Evolutionary conservation across 306 rosid species (phyloP).

Genomic region (Lathyrus tuberosus): DNA sequence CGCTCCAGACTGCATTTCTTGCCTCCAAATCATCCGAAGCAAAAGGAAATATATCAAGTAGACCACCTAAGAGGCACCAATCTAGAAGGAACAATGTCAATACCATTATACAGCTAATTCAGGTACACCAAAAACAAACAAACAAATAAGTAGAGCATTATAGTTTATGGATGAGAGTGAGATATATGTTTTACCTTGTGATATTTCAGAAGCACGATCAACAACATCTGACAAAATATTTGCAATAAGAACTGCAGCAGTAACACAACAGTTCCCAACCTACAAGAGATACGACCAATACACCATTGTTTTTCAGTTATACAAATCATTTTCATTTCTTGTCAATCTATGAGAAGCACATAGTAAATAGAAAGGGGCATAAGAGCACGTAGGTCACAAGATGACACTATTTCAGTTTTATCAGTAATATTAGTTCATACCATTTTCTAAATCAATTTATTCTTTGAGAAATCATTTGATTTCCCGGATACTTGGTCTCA

Average conservation of each 20-base stretch:
- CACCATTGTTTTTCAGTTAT: conserved; percentile 33
- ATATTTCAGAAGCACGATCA: conserved; percentile 58
- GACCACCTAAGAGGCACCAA: conserved; percentile 65
- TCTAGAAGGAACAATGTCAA: conserved; percentile 56
- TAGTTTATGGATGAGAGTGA: conserved; percentile 24
- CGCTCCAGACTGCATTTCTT: conserved; percentile 85
- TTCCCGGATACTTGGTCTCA: not conserved
- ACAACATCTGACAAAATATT: conserved; percentile 77
- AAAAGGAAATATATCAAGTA: conserved; percentile 83
- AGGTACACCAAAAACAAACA: conserved; percentile 19
- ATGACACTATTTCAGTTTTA: conserved; percentile 4
- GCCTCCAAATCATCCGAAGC: conserved; percentile 84
- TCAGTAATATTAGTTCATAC: not conserved
- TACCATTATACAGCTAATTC: conserved; percentile 23
- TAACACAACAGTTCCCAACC: conserved; percentile 85
- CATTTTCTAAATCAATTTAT: conserved; percentile 6
- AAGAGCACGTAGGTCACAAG: not conserved
- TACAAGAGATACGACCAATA: conserved; percentile 44
- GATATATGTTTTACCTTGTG: conserved; percentile 54
- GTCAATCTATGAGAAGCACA: conserved; percentile 22
- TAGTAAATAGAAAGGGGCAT: conserved; percentile 16
- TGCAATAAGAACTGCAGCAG: conserved; percentile 81
- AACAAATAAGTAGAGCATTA: not conserved
- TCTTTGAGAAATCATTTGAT: conserved; percentile 4
- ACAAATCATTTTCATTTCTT: conserved; percentile 30